Evolutionary conservation across 306 rosid genomes (phyloP).

Genomic region (Cyamopsis tetragonoloba): DNA sequence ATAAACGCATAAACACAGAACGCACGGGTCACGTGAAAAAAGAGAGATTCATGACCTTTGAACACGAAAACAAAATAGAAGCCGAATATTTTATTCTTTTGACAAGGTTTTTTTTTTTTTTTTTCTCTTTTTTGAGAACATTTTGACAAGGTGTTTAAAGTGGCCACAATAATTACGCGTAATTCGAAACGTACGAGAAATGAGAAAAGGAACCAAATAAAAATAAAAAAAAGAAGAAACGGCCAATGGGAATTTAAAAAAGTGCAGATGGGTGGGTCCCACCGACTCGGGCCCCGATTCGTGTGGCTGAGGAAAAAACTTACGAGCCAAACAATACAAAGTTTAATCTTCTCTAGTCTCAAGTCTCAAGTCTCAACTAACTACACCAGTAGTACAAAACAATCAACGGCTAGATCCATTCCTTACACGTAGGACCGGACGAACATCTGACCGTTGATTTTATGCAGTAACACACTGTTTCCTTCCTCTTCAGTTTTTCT

Average conservation of each 20-base stretch:
- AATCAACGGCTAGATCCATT: neutral
- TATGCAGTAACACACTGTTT: neutral
- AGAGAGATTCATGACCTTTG: neutral
- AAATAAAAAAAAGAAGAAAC: neutral
- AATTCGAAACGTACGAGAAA: constrained; percentile 27
- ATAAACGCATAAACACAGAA: too few relatives aligned
- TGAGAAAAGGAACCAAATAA: neutral
- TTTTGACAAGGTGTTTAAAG: neutral
- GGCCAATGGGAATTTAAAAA: constrained; percentile 24
- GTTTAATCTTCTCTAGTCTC: too few relatives aligned
- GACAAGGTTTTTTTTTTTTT: neutral
- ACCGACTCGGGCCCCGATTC: neutral
- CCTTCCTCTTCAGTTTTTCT: neutral
- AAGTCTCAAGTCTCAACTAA: neutral
- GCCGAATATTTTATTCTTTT: neutral
- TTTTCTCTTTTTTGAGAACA: too few relatives aligned
- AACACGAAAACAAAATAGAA: neutral
- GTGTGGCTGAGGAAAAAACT: constrained; percentile 23
- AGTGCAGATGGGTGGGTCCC: constrained; percentile 39
- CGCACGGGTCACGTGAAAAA: too few relatives aligned
- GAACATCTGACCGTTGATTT: constrained; percentile 14
- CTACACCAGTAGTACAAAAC: neutral
- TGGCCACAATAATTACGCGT: constrained; percentile 29
- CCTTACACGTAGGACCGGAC: neutral
- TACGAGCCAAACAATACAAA: neutral